Base-by-base conservation (phyloP, 148 eudicot species). In the Gaultheria prostrata region DNA sequence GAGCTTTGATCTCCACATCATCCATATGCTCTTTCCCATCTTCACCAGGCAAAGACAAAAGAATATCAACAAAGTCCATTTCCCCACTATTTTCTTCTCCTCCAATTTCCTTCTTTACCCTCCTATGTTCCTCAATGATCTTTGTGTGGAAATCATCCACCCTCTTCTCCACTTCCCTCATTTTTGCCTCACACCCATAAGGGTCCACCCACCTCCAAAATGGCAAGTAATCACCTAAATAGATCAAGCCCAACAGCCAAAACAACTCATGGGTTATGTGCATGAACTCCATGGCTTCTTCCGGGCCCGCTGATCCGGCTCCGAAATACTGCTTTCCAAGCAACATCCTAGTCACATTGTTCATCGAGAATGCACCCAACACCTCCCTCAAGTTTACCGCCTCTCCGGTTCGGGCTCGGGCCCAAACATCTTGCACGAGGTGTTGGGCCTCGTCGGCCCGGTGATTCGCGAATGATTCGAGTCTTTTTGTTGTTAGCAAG, bases 171-270 rank as follows among this genome's bases (percentile, higher is more conserved):
- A 97, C 93, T 24, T 92, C 93, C 88, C 95, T 93, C 99, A 97
- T 97, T 76, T 89, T 91, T 86, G 85, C 95, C 90, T 97, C 99
- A 76, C 96, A 95, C 17, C 95, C 94, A 89, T 84, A 92, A 7
- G 98, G 99, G 70, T 97, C 98, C 72, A 93, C 79, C 98, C 95
- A 95, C 51, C 98, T 93, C 99, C 99, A 97, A 88, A 95, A 43
- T 12, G 97, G 98, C 85, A 97, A 84, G 83, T 97, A 97, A 88
- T 97, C 99, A 43, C 99, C 98, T 87, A 95, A 86, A 80, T 97
- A 97, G 50, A 97, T 97, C 89, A 95, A 21, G 18, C 99, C 99
- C 88, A 95, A 79, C 20, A 97, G 86, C 93, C 94, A 50, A 89
- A 97, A 97, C 82, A 97, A 71, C 73, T 97, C 94, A 85, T 97